These are phyloP conservation scores for Bondarzewia mesenterica DNA, from an alignment of 1,284 basidiomycete species.

Conservation along the genomic window DNA sequence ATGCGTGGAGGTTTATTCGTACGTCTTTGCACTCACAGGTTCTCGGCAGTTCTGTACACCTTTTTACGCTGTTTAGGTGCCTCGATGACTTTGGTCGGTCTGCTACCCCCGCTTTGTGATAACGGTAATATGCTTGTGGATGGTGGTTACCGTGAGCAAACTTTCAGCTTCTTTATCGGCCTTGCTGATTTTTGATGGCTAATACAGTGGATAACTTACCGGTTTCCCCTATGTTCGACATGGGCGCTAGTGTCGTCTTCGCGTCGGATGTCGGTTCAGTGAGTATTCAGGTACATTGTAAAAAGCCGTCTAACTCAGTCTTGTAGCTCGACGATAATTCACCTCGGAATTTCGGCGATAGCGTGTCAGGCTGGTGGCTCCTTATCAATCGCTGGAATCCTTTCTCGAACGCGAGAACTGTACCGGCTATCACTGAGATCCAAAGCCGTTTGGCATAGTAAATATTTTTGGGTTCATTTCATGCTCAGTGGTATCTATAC, in stretches of 20 bases:
- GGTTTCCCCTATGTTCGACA: slow-evolving; percentile 87
- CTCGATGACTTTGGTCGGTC: slow-evolving; percentile 95
- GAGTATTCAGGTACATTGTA: slow-evolving; percentile 20
- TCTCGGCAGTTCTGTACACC: background rate
- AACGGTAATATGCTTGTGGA: slow-evolving; percentile 93
- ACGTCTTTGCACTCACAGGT: slow-evolving; percentile 18
- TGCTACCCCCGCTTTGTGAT: slow-evolving; percentile 92
- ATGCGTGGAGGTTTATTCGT: slow-evolving; percentile 89
- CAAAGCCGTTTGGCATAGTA: slow-evolving; percentile 95
- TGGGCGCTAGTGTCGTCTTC: slow-evolving; percentile 90
- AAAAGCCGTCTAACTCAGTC: background rate
- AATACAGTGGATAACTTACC: slow-evolving; percentile 93
- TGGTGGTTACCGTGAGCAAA: slow-evolving; percentile 75
- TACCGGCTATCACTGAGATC: slow-evolving; percentile 94
- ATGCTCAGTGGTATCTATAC: background rate
- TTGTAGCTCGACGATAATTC: slow-evolving; percentile 88
- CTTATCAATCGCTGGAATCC: slow-evolving; percentile 91
- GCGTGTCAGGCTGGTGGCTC: slow-evolving; percentile 96
- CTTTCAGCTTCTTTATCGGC: slow-evolving; percentile 5
- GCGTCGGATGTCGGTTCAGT: slow-evolving; percentile 93
- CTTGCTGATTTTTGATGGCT: background rate
- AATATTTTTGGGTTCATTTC: no score
- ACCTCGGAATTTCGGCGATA: slow-evolving; percentile 90
- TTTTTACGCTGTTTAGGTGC: slow-evolving; percentile 54
- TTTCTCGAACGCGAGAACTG: slow-evolving; percentile 72